Conservation (phyloP, 1,139 yeast genomes). For the Debaryomyces sp. region DNA sequence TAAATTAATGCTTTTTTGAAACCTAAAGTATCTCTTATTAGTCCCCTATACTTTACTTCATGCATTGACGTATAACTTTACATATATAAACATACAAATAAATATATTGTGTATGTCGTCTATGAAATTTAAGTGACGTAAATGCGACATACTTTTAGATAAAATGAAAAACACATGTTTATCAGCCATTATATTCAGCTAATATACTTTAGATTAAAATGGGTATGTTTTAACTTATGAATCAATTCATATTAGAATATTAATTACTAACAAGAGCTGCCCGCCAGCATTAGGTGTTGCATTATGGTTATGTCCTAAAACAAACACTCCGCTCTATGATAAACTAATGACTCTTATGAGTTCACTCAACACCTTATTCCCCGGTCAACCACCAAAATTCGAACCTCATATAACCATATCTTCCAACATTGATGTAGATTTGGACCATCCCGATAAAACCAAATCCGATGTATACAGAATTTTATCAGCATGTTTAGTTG, state of each 20-base stretch:
- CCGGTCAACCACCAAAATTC: conserved; percentile 64
- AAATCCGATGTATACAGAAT: conserved; percentile 62
- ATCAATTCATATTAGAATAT: neutral
- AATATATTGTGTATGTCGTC: neutral
- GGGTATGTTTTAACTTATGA: conserved; percentile 20
- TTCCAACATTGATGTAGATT: conserved; percentile 52
- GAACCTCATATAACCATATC: conserved; percentile 82
- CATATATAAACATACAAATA: neutral
- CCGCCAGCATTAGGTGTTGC: conserved; percentile 49
- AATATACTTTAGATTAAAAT: conserved; percentile 9
- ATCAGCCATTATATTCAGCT: neutral
- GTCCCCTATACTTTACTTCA: neutral
- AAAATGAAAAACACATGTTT: neutral
- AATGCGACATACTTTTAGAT: neutral
- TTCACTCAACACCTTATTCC: conserved; percentile 69
- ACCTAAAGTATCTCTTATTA: neutral
- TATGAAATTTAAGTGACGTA: neutral
- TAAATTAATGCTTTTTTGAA: neutral
- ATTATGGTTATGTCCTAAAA: conserved; percentile 76
- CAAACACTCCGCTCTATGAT: conserved; percentile 55
- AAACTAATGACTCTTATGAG: conserved; percentile 61
- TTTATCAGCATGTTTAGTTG: conserved; percentile 67
- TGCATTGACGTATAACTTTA: neutral
- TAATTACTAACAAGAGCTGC: conserved; percentile 17
- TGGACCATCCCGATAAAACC: conserved; percentile 38